Conservation (phyloP, 1,284 basidiomycete species). For the Schizophyllum amplum region DNA sequence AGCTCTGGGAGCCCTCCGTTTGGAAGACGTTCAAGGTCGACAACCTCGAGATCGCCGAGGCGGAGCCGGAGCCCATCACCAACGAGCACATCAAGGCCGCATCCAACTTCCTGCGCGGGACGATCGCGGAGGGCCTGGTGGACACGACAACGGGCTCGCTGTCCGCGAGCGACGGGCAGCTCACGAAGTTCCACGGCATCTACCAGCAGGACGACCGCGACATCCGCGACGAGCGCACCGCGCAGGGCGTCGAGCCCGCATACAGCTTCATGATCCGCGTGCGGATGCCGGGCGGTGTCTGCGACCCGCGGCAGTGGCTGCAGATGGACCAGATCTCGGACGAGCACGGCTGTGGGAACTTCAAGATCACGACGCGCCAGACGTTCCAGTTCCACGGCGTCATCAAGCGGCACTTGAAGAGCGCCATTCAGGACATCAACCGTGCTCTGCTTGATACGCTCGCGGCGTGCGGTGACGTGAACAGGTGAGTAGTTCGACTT, state of each 20-base stretch:
- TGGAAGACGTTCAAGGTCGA: conserved; percentile 97
- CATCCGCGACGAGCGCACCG: conserved; percentile 93
- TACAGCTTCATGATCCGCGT: conserved; percentile 99
- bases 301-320: conserved; percentile 88
- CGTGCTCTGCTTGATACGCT: conserved; percentile 88
- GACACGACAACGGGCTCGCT: conserved; percentile 88
- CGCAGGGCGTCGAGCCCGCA: conserved; percentile 91
- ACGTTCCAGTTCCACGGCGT: conserved; percentile 99
- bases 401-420: conserved; percentile 94
- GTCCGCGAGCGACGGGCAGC: conserved; percentile 83
- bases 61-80: conserved; percentile 94
- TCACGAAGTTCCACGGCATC: conserved; percentile 99
- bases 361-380: conserved; percentile 96
- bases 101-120: conserved; percentile 72
- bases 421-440: conserved; percentile 96
- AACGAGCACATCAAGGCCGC: conserved; percentile 98
- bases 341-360: conserved; percentile 88
- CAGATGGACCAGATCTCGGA: conserved; percentile 95
- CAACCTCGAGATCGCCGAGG: conserved; percentile 81
- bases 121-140: conserved; percentile 86
- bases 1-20: conserved; percentile 84
- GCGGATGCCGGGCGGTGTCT: conserved; percentile 93
- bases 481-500: conserved; percentile 47
- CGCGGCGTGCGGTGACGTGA: conserved; percentile 98
- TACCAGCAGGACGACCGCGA: conserved; percentile 98